Percentiles rank a stretch among this genome's conserved stretches.
phyloP scores from a whole-genome alignment of 176 grass and related monocot genomes.

The Hsuehochloa calcarea region DNA sequence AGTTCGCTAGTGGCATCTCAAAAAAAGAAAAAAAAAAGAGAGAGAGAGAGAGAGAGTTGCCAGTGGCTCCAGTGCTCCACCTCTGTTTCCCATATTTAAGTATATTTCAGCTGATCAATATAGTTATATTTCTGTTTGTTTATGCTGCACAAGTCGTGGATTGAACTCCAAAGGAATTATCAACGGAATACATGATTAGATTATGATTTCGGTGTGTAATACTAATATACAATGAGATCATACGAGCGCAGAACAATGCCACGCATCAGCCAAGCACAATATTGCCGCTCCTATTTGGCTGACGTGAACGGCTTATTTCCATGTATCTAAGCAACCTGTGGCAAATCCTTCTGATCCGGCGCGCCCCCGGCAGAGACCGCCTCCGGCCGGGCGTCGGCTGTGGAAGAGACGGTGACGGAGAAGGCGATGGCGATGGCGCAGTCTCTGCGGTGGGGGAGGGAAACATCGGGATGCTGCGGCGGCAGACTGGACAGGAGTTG shows the following conservation, averaged over 20 bases:
- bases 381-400: not conserved
- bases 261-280: not conserved
- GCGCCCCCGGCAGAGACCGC: not conserved
- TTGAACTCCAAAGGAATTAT: not conserved
- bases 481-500: conserved; percentile 42
- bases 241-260: not conserved
- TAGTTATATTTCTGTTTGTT: not conserved
- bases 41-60: not conserved
- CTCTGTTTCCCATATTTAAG: not conserved
- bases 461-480: not conserved
- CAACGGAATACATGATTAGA: not conserved
- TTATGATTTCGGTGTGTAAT: not conserved
- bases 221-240: not conserved
- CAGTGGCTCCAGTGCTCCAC: not conserved
- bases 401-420: not conserved
- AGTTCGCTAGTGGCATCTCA: not conserved
- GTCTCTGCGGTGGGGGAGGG: not conserved
- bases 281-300: not conserved
- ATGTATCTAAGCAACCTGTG: not conserved
- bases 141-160: not conserved
- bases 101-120: not conserved
- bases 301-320: not conserved
- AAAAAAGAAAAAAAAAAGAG: no score
- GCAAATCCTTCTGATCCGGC: conserved; percentile 20
- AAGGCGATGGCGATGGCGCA: not conserved